Evolutionary conservation across 345 rosid species (phyloP).

Genomic region (Geranium brycei): DNA sequence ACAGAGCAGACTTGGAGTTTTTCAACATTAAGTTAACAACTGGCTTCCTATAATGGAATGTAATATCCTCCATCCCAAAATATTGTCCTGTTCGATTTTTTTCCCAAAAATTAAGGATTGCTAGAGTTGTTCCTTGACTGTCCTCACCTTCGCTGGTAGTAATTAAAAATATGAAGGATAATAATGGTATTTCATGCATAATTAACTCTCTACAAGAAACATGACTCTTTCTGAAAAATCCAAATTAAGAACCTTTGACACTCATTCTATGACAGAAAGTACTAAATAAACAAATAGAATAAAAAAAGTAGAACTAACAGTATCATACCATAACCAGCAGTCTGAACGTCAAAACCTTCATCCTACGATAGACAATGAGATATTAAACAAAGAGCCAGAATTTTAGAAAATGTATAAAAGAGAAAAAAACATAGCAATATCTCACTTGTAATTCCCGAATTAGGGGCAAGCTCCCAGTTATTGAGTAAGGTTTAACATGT

Average conservation of each 20-base stretch:
- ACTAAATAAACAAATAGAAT: background rate
- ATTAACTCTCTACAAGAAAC: background rate
- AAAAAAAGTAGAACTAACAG: background rate
- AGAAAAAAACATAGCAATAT: slow-evolving; percentile 10
- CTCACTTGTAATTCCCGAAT: slow-evolving; percentile 74
- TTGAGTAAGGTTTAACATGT: slow-evolving; percentile 82
- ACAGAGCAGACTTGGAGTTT: too few relatives aligned
- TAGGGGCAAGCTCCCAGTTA: slow-evolving; percentile 88
- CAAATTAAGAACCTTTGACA: too few relatives aligned
- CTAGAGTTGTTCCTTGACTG: too few relatives aligned
- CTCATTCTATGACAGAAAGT: background rate
- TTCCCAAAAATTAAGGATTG: too few relatives aligned
- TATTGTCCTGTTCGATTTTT: too few relatives aligned
- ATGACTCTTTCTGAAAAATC: too few relatives aligned
- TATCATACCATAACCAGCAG: slow-evolving; percentile 69
- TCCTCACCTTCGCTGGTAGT: too few relatives aligned
- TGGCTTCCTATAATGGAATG: too few relatives aligned
- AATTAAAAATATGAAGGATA: too few relatives aligned
- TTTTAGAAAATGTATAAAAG: background rate
- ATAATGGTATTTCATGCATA: background rate
- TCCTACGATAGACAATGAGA: slow-evolving; percentile 34
- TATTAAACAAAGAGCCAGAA: background rate
- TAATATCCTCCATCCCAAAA: too few relatives aligned
- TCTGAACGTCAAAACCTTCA: slow-evolving; percentile 95
- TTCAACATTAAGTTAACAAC: too few relatives aligned